Conservation (phyloP, 2,329 filamentous ascomycete genomes). For the Phyllosticta ampelicida region DNA sequence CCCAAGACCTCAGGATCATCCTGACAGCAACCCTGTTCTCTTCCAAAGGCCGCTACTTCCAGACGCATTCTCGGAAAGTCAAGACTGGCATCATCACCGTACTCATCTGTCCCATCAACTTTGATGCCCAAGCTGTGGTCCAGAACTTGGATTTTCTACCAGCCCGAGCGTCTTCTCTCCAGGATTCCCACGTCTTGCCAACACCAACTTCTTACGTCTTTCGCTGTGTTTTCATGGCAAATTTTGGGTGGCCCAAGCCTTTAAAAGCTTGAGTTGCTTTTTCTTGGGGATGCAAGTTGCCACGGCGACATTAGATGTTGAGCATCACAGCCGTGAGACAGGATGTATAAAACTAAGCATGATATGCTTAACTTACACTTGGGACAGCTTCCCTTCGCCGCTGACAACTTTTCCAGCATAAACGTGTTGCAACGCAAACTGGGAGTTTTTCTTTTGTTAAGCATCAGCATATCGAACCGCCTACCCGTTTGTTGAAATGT, state of each 20-base stretch:
- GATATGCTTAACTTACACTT: not conserved
- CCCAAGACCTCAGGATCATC: not conserved
- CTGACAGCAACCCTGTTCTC: not conserved
- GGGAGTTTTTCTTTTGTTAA: not conserved
- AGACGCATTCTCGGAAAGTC: not conserved
- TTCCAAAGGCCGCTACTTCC: not conserved
- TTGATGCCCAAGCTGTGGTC: not conserved
- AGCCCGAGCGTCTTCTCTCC: not conserved
- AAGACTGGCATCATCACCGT: not conserved
- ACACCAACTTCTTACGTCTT: not conserved
- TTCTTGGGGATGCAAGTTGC: not conserved
- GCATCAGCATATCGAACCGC: not conserved
- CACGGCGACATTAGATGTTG: not conserved
- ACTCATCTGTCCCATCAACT: not conserved
- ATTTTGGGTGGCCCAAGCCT: not conserved
- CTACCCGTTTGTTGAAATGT: not conserved
- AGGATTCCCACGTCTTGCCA: not conserved
- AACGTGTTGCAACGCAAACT: not conserved
- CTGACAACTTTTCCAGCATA: not conserved
- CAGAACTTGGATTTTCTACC: not conserved
- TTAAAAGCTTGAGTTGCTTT: not conserved
- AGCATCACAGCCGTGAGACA: not conserved
- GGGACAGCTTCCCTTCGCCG: not conserved
- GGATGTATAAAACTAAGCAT: not conserved
- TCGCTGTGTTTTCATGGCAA: not conserved